Conservation (phyloP, 768 basidiomycete genomes). For the Agaricus sinodeliciosus region DNA sequence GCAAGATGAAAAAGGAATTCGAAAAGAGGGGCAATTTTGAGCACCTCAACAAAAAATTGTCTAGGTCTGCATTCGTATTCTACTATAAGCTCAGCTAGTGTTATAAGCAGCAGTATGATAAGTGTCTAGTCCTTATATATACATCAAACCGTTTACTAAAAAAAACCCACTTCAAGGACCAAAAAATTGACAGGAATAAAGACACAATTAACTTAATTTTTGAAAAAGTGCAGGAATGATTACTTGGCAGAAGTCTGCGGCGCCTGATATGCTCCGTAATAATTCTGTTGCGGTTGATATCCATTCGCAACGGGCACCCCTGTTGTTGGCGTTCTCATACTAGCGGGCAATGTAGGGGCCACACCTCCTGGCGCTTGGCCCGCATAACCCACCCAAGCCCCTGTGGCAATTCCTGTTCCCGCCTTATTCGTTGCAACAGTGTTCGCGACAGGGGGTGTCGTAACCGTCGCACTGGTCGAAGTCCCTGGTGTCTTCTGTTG, state of each 20-base stretch:
- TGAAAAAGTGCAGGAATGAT: slow-evolving; percentile 5
- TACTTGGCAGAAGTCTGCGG: slow-evolving; percentile 19
- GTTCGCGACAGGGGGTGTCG: slow-evolving; percentile 48
- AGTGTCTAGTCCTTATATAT: not conserved
- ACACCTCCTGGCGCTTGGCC: slow-evolving; percentile 8
- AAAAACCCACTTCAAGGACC: not conserved
- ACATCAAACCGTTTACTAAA: not conserved
- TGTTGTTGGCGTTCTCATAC: slow-evolving; percentile 21
- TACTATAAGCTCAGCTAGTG: slow-evolving; percentile 1
- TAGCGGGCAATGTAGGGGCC: slow-evolving; percentile 25
- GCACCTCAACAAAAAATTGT: no score
- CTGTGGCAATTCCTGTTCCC: slow-evolving; percentile 7
- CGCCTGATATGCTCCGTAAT: slow-evolving; percentile 22
- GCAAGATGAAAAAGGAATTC: no score
- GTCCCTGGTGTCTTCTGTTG: not conserved
- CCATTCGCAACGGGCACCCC: slow-evolving; percentile 13
- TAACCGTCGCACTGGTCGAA: slow-evolving; percentile 4
- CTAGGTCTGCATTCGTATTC: not conserved
- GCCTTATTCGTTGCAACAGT: slow-evolving; percentile 31
- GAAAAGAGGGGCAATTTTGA: no score
- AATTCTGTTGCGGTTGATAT: slow-evolving; percentile 17
- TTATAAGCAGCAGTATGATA: no score
- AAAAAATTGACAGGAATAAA: slow-evolving; percentile 1
- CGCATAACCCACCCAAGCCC: slow-evolving; percentile 10
- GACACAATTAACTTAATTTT: slow-evolving; percentile 9